A percentile compares a stretch with the other conserved stretches of the same genome.
Evolutionary conservation across 192 early-diverging fungal species (phyloP).

Genomic region (Cetraspora pellucida): DNA sequence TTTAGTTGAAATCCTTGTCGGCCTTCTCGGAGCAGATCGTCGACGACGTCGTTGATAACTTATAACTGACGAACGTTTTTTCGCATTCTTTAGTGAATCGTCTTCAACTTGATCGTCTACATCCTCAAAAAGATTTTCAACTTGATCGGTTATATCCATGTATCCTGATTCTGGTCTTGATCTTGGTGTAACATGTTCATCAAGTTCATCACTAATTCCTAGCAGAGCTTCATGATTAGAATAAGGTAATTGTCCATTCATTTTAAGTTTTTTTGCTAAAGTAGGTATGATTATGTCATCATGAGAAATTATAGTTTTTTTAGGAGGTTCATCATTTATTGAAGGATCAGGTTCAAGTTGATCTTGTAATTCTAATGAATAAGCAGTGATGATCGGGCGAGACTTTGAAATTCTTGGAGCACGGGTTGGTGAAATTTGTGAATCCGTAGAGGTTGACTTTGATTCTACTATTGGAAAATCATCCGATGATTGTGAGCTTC

Average conservation of each 20-base stretch:
- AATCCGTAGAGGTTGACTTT: neutral
- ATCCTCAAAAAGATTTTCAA: slow-evolving; percentile 11
- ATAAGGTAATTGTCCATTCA: slow-evolving; percentile 19
- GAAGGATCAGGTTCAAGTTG: neutral
- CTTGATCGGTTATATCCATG: slow-evolving; percentile 25
- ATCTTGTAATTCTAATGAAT: neutral
- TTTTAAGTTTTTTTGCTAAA: slow-evolving; percentile 26
- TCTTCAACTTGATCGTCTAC: neutral
- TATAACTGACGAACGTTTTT: neutral
- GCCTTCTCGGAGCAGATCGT: too few relatives aligned
- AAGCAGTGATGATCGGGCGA: neutral
- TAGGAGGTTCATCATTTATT: neutral
- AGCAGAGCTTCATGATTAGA: slow-evolving; percentile 17
- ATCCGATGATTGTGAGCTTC: neutral
- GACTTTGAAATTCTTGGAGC: slow-evolving; percentile 1
- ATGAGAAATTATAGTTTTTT: slow-evolving; percentile 17
- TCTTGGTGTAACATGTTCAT: neutral
- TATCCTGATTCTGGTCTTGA: slow-evolving; percentile 11
- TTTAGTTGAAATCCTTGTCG: too few relatives aligned
- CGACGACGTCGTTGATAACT: neutral
- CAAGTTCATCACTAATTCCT: neutral
- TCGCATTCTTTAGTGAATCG: neutral
- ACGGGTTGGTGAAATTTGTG: too few relatives aligned
- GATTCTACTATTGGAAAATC: neutral
- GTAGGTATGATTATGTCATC: slow-evolving; percentile 32